A percentile compares a stretch with the other conserved stretches of the same genome.
These are phyloP conservation scores for Brassica cretica DNA, from an alignment of 345 rosid genomes.

Conservation along the genomic window DNA sequence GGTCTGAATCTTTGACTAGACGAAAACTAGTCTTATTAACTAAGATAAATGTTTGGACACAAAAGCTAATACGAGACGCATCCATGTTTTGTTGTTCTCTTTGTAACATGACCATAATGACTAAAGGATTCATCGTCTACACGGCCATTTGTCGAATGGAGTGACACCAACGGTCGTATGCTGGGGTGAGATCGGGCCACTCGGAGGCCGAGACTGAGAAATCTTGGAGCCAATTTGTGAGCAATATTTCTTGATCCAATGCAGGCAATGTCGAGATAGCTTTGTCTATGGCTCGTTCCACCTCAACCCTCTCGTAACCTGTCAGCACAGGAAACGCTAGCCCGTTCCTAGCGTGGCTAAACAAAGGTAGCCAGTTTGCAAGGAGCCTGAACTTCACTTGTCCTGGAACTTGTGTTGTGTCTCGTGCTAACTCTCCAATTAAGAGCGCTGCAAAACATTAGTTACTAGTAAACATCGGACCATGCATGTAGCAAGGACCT, in stretches of 20 bases:
- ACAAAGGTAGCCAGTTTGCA: slow-evolving; percentile 60
- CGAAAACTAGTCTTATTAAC: slow-evolving; percentile 23
- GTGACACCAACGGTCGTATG: slow-evolving; percentile 77
- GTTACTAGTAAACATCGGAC: not conserved
- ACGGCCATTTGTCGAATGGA: slow-evolving; percentile 51
- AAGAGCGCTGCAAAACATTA: slow-evolving; percentile 48
- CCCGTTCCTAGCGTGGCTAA: slow-evolving; percentile 66
- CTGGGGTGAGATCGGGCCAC: slow-evolving; percentile 69
- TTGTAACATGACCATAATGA: not conserved
- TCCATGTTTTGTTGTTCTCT: slow-evolving; percentile 1
- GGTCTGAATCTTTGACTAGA: slow-evolving; percentile 17
- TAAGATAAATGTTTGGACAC: slow-evolving; percentile 24
- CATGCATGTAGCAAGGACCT: not conserved
- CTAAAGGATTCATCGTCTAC: slow-evolving; percentile 14
- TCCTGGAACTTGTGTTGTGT: slow-evolving; percentile 38
- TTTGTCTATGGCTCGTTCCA: slow-evolving; percentile 65
- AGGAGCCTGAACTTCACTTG: slow-evolving; percentile 70
- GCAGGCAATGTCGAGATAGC: slow-evolving; percentile 55
- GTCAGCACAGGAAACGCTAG: slow-evolving; percentile 58
- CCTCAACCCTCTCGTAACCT: slow-evolving; percentile 57
- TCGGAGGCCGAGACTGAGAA: slow-evolving; percentile 58
- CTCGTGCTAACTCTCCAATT: slow-evolving; percentile 51
- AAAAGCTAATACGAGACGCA: slow-evolving; percentile 19
- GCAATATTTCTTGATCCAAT: slow-evolving; percentile 65
- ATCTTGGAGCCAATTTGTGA: slow-evolving; percentile 75